Conservation (phyloP, 345 rosid genomes). For the Eucalyptus pauciflora region DNA sequence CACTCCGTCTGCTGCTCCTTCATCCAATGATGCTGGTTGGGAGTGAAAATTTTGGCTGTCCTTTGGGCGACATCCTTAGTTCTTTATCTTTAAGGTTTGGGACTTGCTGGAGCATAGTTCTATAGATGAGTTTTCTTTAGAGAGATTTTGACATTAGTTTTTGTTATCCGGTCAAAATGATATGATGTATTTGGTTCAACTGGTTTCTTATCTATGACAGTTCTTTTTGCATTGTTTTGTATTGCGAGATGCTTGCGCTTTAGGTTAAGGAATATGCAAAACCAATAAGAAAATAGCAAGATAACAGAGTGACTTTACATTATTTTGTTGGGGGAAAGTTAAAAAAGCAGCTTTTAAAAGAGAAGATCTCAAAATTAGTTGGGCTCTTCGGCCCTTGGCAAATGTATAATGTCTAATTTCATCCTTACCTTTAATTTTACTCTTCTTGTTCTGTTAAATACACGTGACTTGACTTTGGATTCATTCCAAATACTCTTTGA, state of each 20-base stretch:
- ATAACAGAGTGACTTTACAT: not conserved
- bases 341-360: not conserved
- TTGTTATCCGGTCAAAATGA: not conserved
- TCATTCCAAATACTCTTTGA: not conserved
- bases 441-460: not conserved
- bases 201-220: not conserved
- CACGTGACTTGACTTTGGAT: not conserved
- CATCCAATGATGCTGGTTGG: conserved; percentile 21
- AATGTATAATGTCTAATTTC: not conserved
- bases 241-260: not conserved
- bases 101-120: not conserved
- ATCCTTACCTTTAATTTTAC: not conserved
- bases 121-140: not conserved
- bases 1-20: not conserved
- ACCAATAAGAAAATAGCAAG: not conserved
- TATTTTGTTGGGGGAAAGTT: not conserved
- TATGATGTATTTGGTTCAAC: not conserved
- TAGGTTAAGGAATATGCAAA: not conserved
- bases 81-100: not conserved
- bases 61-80: not conserved
- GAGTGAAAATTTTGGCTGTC: not conserved
- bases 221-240: not conserved
- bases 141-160: not conserved
- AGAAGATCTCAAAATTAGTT: not conserved
- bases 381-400: not conserved